Evolutionary conservation across 2,329 filamentous ascomycete genomes (phyloP), one percentile per base, ranked within the genome.

Genomic region (Elsinoe perseae): DNA sequence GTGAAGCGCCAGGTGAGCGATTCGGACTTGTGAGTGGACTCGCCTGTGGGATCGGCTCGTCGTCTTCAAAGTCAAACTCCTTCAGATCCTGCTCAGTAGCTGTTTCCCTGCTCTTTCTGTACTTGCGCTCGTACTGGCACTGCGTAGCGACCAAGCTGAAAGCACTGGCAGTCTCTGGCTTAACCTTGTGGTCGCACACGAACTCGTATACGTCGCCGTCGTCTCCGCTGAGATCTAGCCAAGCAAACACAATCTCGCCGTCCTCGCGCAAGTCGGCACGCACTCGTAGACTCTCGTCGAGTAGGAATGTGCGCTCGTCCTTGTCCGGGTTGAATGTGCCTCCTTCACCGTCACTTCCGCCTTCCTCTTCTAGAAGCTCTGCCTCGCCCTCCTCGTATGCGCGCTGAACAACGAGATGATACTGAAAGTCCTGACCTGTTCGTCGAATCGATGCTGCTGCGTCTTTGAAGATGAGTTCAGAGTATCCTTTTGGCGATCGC

Each of bases 301-400:
- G 84, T 48, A 97, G 73, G 69, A 97, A 98, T 0, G 86, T 92
- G 77, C 95, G 96, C 74, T 98, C 93, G 85, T 98, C 95, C 64
- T 90, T 89, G 66, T 96, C 91, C 21, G 78, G 77, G 25, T 79
- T 79, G 55, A 93, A 77, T 23, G 36, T 38, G 7, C 40, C 40
- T n/a, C 81, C 83, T n/a, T 62, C 46, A n/a, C 60, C 62, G 66
- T 92, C 88, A 43, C 82, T 80, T 54, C 84, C 89, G 65, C 91
- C 89, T 68, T 95, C 92, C 64, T 95, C 92, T 43, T 86, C 90
- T 40, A 95, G 75, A 20, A 93, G 80, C 66, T 97, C 92, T 61
- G 91, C 92, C 68, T 98, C 93, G 56, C 93, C 93, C 73, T 98
- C 93, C 68, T 98, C 93, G 77, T 95, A 98, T 58, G 92, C 92